These are phyloP conservation scores for Salicornia ramosissima DNA, from an alignment of 148 eudicot genomes.

Conservation along the genomic window DNA sequence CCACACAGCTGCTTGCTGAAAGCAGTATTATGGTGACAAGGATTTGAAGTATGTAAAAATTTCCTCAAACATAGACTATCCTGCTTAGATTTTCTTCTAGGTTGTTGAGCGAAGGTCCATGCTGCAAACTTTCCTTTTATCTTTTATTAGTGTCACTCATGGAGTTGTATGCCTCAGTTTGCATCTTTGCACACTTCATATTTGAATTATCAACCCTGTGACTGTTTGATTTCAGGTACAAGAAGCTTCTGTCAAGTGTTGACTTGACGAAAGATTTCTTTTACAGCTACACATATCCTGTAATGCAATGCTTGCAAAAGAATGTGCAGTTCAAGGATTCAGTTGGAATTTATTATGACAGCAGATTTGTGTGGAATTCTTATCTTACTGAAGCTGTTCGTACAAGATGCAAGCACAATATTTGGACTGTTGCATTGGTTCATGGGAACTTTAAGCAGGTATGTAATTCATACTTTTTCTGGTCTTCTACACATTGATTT, in stretches of 20 bases:
- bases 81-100: not conserved
- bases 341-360: conserved; percentile 73
- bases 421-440: conserved; percentile 88
- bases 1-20: too few species aligned
- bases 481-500: too few species aligned
- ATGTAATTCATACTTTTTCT: conserved; percentile 15
- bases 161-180: not conserved
- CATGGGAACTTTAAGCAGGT: conserved; percentile 97
- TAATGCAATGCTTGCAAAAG: conserved; percentile 90
- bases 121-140: not conserved
- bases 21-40: too few species aligned
- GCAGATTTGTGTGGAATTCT: conserved; percentile 93
- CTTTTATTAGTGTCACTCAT: not conserved
- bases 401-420: conserved; percentile 62
- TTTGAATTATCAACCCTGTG: not conserved
- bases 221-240: conserved; percentile 66
- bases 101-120: too few species aligned
- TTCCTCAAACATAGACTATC: not conserved
- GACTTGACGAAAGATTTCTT: conserved; percentile 97
- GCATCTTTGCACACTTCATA: too few species aligned
- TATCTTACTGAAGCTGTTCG: conserved; percentile 77
- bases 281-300: conserved; percentile 95
- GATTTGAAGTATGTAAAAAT: not conserved
- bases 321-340: conserved; percentile 66
- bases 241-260: conserved; percentile 93